Percentiles rank a stretch among this genome's conserved stretches.
phyloP scores from a whole-genome alignment of 164 flowering plant species.

The Macadamia integrifolia region DNA sequence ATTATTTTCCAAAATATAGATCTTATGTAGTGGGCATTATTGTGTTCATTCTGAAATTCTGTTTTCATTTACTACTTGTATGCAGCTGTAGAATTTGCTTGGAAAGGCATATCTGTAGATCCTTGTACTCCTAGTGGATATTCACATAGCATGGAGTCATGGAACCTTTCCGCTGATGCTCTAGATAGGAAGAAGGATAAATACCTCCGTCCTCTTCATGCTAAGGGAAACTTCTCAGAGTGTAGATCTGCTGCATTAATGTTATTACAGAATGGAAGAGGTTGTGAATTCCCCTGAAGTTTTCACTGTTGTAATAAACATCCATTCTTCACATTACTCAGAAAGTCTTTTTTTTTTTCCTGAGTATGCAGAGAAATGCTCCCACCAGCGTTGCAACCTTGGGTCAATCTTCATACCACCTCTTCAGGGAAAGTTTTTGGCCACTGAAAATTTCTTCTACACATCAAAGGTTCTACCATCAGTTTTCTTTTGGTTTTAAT shows the following conservation, averaged over 20 bases:
- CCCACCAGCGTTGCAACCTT: slow-evolving; percentile 47
- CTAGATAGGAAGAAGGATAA: slow-evolving; percentile 19
- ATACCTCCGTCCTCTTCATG: slow-evolving; percentile 34
- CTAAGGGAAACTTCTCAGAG: slow-evolving; percentile 82
- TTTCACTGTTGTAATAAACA: not conserved
- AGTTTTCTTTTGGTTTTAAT: not conserved
- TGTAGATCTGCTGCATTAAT: slow-evolving; percentile 80
- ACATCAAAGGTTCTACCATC: slow-evolving; percentile 61
- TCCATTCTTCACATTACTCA: not conserved
- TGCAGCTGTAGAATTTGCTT: slow-evolving; percentile 48
- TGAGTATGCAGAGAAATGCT: slow-evolving; percentile 57
- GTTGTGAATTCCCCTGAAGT: slow-evolving; percentile 18
- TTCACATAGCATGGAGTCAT: slow-evolving; percentile 19
- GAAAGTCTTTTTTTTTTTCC: no score
- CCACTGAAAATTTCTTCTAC: slow-evolving; percentile 90
- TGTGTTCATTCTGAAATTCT: not conserved
- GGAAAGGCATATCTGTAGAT: slow-evolving; percentile 37
- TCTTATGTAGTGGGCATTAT: no score
- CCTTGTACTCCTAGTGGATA: slow-evolving; percentile 94
- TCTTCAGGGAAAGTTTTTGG: slow-evolving; percentile 77
- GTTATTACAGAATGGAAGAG: slow-evolving; percentile 76
- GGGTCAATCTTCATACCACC: slow-evolving; percentile 73
- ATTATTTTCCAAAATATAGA: no score
- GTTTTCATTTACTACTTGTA: not conserved
- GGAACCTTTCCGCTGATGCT: slow-evolving; percentile 39